Evolutionary conservation across 257 asterid genomes (phyloP).

Genomic region (Forsythia viridissima): DNA sequence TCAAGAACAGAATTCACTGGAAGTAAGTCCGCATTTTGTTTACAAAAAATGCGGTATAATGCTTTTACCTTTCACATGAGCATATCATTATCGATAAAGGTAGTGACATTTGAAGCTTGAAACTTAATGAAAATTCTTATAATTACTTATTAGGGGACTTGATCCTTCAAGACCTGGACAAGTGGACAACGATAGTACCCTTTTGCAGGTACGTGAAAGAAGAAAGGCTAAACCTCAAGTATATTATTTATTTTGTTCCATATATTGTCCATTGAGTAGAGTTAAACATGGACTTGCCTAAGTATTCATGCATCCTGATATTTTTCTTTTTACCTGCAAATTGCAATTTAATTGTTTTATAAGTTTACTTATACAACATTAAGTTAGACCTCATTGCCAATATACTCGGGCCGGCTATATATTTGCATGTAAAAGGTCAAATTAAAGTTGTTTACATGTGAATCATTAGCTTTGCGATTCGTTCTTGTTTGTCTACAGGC

Average conservation of each 20-base stretch:
- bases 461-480: constrained; percentile 19
- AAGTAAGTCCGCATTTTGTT: constrained; percentile 38
- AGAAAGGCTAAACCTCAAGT: neutral
- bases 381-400: neutral
- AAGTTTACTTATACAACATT: neutral
- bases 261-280: neutral
- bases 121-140: constrained; percentile 24
- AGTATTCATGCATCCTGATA: neutral
- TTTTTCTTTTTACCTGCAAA: neutral
- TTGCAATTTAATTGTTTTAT: neutral
- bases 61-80: constrained; percentile 6
- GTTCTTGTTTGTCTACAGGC: constrained; percentile 53
- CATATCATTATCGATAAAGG: constrained; percentile 1
- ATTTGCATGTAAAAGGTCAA: neutral
- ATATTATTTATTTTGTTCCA: neutral
- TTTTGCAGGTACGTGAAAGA: constrained; percentile 11
- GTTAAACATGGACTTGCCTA: constrained; percentile 12
- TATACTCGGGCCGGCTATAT: neutral
- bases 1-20: constrained; percentile 73
- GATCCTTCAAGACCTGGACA: constrained; percentile 76
- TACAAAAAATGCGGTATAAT: constrained; percentile 16
- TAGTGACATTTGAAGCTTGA: constrained; percentile 1
- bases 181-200: constrained; percentile 65
- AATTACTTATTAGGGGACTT: constrained; percentile 51
- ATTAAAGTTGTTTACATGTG: constrained; percentile 9